Conservation (phyloP, 192 early-diverging fungal genomes). For the Rhizoclosmatium globosum region DNA sequence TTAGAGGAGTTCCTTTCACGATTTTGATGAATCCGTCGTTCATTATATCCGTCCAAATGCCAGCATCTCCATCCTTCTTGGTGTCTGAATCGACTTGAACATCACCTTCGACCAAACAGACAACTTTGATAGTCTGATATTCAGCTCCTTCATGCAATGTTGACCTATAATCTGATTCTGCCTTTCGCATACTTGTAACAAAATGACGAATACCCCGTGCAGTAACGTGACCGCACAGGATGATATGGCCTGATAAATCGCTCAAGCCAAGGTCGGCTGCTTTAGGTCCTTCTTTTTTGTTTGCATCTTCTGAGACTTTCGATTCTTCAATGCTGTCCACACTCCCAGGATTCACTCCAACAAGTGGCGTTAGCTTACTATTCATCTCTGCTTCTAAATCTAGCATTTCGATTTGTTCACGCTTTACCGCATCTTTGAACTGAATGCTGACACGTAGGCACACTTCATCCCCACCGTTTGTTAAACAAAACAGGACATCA, state of each 20-base stretch:
- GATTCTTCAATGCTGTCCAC: background rate
- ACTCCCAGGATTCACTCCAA: background rate
- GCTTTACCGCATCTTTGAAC: constrained; percentile 49
- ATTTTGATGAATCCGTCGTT: constrained; percentile 41
- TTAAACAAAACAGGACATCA: constrained; percentile 55
- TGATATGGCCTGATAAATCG: constrained; percentile 45
- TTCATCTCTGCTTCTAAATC: constrained; percentile 53
- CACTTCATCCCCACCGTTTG: constrained; percentile 53
- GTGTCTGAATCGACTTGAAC: background rate
- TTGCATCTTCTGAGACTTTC: background rate
- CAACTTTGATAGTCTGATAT: constrained; percentile 28
- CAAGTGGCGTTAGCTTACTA: constrained; percentile 28
- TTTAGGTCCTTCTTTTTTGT: background rate
- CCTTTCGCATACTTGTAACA: constrained; percentile 47
- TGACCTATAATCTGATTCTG: background rate
- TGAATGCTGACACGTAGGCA: constrained; percentile 53
- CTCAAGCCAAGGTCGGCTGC: background rate
- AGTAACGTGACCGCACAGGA: constrained; percentile 55
- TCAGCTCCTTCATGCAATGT: background rate
- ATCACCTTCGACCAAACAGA: constrained; percentile 48
- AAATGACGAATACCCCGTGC: constrained; percentile 56
- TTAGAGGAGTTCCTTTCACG: constrained; percentile 52
- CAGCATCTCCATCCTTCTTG: constrained; percentile 19
- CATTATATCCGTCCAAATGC: constrained; percentile 54
- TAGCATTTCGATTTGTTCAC: constrained; percentile 42